Evolutionary conservation across 78 protist genomes (phyloP).

Genomic region (Emiliania huxleyi): DNA sequence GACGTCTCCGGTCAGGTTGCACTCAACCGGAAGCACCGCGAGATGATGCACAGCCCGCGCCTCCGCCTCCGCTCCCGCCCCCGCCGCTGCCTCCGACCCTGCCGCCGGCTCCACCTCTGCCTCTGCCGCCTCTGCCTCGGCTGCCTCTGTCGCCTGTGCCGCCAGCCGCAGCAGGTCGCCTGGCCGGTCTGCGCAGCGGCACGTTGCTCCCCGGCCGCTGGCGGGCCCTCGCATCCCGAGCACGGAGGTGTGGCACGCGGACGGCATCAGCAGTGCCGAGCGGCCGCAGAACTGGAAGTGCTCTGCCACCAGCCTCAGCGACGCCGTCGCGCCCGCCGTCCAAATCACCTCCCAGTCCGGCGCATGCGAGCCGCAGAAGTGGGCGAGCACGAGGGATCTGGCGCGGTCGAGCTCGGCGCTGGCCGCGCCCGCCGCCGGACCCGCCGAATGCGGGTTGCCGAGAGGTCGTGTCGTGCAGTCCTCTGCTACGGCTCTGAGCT

Average conservation of each 20-base stretch:
- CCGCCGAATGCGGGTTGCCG: slow-evolving; percentile 8
- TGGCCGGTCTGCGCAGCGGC: background rate
- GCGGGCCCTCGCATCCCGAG: slow-evolving; percentile 65
- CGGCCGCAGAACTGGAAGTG: slow-evolving; percentile 48
- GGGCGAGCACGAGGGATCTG: background rate
- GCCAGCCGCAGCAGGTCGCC: too few relatives aligned
- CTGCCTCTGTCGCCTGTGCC: too few relatives aligned
- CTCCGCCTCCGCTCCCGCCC: too few relatives aligned
- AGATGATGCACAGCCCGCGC: too few relatives aligned
- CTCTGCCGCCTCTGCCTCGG: too few relatives aligned
- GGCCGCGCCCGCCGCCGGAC: slow-evolving; percentile 14
- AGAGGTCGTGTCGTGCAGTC: too few relatives aligned
- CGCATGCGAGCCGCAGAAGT: slow-evolving; percentile 15
- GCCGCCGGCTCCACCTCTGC: too few relatives aligned
- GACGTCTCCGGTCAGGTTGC: slow-evolving; percentile 15
- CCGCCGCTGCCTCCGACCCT: too few relatives aligned
- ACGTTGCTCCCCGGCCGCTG: background rate
- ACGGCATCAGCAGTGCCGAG: slow-evolving; percentile 29
- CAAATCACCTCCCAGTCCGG: slow-evolving; percentile 56
- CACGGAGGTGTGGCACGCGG: slow-evolving; percentile 60
- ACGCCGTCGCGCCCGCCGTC: slow-evolving; percentile 65
- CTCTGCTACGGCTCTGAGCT: background rate
- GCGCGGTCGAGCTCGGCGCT: background rate
- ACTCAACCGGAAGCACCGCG: background rate
- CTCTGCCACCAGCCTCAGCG: slow-evolving; percentile 63